phyloP scores from a whole-genome alignment of 2,329 filamentous ascomycete species.

The Cercospora janseana region DNA sequence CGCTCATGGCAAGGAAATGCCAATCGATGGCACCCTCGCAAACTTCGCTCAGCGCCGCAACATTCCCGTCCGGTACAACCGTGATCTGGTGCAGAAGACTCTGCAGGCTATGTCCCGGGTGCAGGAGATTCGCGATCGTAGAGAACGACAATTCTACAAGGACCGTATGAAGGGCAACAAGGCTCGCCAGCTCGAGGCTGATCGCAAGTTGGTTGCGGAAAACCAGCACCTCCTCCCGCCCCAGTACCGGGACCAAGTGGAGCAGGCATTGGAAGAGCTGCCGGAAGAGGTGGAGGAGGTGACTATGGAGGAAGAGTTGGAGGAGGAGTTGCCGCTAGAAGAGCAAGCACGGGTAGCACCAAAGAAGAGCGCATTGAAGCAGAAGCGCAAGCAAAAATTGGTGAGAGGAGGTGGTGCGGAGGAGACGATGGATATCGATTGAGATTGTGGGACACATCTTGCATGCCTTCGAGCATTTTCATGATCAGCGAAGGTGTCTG shows the following conservation, averaged over 20 bases:
- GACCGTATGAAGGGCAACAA: constrained; percentile 88
- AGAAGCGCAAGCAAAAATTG: constrained; percentile 50
- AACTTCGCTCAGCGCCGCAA: constrained; percentile 85
- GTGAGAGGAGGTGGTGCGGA: constrained; percentile 44
- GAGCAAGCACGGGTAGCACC: constrained; percentile 40
- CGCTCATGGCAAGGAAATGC: constrained; percentile 77
- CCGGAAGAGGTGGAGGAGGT: constrained; percentile 52
- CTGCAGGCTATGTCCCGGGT: constrained; percentile 90
- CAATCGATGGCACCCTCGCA: constrained; percentile 88
- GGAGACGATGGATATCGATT: constrained; percentile 45
- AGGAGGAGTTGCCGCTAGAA: constrained; percentile 47
- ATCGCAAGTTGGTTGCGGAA: constrained; percentile 84
- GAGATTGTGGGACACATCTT: constrained; percentile 18
- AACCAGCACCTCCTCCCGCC: constrained; percentile 86
- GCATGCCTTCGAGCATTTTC: neutral
- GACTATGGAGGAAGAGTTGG: constrained; percentile 57
- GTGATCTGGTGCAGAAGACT: constrained; percentile 82
- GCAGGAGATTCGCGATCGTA: constrained; percentile 74
- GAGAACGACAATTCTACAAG: constrained; percentile 93
- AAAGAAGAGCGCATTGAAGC: constrained; percentile 39
- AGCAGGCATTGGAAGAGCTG: constrained; percentile 59
- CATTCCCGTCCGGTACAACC: constrained; percentile 91
- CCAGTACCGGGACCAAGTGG: constrained; percentile 44
- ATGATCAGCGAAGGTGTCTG: constrained; percentile 14
- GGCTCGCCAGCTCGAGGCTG: constrained; percentile 72